These are phyloP conservation scores for Exophiala dermatitidis DNA, from an alignment of 2,329 filamentous ascomycete species.

Conservation along the genomic window DNA sequence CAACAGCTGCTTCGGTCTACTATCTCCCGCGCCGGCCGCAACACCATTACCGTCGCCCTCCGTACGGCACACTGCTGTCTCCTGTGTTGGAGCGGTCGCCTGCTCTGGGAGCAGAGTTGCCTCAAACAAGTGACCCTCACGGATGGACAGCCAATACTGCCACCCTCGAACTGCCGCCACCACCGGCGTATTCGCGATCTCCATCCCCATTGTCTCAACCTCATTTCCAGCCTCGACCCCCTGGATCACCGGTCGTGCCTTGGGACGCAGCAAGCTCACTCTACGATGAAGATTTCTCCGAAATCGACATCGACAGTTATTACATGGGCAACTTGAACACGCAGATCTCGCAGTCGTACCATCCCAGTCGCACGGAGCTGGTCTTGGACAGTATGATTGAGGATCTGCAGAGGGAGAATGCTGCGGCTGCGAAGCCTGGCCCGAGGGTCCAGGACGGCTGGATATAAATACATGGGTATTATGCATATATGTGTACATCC, in stretches of 20 bases:
- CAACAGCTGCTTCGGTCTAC: neutral
- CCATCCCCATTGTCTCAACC: neutral
- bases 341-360: neutral
- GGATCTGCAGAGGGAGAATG: slow-evolving; percentile 10
- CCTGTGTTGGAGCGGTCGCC: neutral
- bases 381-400: slow-evolving; percentile 16
- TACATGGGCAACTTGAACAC: slow-evolving; percentile 4
- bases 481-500: too few species aligned
- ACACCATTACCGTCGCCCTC: neutral
- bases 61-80: neutral
- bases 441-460: neutral
- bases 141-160: neutral
- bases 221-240: neutral
- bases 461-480: neutral
- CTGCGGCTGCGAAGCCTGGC: neutral
- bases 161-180: neutral
- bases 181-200: neutral
- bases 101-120: neutral
- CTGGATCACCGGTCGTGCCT: neutral
- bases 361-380: slow-evolving; percentile 5
- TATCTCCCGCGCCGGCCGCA: neutral
- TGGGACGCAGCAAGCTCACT: slow-evolving; percentile 3
- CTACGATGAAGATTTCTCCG: slow-evolving; percentile 10
- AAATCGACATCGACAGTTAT: slow-evolving; percentile 17
- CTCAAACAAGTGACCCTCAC: neutral